A percentile compares a stretch with the other conserved stretches of the same genome.
Evolutionary conservation across 2,329 filamentous ascomycete genomes (phyloP).

Genomic region (Domatiomyces catenatus): DNA sequence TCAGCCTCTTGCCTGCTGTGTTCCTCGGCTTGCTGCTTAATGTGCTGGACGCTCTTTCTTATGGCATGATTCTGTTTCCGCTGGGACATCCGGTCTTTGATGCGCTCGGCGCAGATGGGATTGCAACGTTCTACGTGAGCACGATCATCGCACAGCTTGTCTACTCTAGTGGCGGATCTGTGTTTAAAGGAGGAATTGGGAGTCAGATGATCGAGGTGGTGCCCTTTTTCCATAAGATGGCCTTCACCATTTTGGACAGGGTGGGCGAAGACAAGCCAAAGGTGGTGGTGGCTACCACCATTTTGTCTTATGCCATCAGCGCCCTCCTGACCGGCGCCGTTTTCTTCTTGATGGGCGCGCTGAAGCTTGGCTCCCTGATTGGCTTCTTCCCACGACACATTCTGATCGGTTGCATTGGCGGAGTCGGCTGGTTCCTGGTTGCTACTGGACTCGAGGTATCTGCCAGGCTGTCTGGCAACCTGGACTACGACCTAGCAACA

Average conservation of each 20-base stretch:
- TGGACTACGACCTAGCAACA: conserved; percentile 67
- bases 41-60: conserved; percentile 84
- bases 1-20: conserved; percentile 65
- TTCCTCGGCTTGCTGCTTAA: conserved; percentile 80
- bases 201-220: conserved; percentile 98
- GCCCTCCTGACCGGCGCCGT: conserved; percentile 80
- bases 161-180: conserved; percentile 69
- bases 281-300: conserved; percentile 83
- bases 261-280: conserved; percentile 70
- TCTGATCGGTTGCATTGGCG: conserved; percentile 89
- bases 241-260: conserved; percentile 62
- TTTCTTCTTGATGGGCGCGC: conserved; percentile 80
- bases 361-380: conserved; percentile 77
- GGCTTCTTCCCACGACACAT: conserved; percentile 96
- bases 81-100: conserved; percentile 75
- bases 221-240: conserved; percentile 98
- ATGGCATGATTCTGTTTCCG: conserved; percentile 92
- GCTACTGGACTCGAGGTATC: conserved; percentile 89
- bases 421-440: conserved; percentile 87
- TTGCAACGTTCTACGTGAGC: conserved; percentile 97
- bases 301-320: conserved; percentile 77
- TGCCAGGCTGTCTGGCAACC: conserved; percentile 67
- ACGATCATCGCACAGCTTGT: conserved; percentile 86
- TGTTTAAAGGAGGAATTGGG: conserved; percentile 79
- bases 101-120: conserved; percentile 75